Evolutionary conservation across 2,329 filamentous ascomycete species (phyloP).

Genomic region (Fusarium subtropicale): DNA sequence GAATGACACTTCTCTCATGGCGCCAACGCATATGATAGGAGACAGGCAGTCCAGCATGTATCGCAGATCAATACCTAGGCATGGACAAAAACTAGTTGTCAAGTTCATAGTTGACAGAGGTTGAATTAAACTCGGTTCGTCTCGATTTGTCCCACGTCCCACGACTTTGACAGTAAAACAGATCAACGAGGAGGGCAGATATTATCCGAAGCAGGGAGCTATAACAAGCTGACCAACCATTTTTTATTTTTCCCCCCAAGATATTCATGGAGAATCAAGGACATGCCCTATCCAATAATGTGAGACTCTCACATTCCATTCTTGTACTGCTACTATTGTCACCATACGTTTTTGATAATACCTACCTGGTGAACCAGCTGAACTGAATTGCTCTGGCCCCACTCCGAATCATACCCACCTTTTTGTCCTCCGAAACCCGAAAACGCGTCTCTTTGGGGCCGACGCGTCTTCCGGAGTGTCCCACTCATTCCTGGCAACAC

Average conservation of each 20-base stretch:
- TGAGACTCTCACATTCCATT: background rate
- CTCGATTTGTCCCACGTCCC: slow-evolving; percentile 8
- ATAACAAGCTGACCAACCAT: background rate
- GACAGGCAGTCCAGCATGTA: background rate
- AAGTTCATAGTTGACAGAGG: background rate
- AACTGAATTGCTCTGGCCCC: slow-evolving; percentile 8
- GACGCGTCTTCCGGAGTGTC: slow-evolving; percentile 39
- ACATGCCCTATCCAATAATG: background rate
- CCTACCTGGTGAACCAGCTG: background rate
- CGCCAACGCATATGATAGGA: background rate
- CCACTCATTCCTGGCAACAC: slow-evolving; percentile 31
- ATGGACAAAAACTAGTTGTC: background rate
- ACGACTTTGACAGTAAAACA: background rate
- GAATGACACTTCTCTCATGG: background rate
- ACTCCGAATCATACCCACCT: slow-evolving; percentile 29
- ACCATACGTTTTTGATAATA: background rate
- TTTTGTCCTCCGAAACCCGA: slow-evolving; percentile 23
- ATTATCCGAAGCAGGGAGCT: background rate
- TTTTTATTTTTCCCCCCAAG: background rate
- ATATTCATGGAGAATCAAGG: background rate
- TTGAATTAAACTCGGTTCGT: slow-evolving; percentile 25
- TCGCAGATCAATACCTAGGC: background rate
- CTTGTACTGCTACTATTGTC: background rate
- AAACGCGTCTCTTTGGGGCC: slow-evolving; percentile 35
- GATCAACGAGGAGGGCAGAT: background rate